These are phyloP conservation scores for Bipolaris bicolor DNA, from an alignment of 2,329 filamentous ascomycete genomes.

Conservation along the genomic window DNA sequence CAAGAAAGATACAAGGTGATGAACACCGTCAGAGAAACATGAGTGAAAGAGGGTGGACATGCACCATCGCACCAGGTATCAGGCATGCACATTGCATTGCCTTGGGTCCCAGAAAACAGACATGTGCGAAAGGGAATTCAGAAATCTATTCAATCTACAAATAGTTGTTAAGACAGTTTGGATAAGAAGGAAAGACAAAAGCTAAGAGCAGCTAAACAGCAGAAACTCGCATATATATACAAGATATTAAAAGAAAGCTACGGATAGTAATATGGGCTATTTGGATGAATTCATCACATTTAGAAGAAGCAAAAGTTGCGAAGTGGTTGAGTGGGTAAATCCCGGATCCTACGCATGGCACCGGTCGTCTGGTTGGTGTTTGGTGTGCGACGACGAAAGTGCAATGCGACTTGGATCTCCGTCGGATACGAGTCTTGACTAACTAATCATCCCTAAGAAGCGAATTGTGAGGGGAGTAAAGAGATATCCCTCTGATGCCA, in stretches of 20 bases:
- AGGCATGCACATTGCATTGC: too few species aligned
- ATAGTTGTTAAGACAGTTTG: not conserved
- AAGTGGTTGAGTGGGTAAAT: constrained; percentile 46
- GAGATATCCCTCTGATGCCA: constrained; percentile 29
- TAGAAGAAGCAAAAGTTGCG: constrained; percentile 5
- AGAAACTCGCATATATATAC: not conserved
- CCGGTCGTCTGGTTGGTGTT: constrained; percentile 9
- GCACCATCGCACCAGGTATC: too few species aligned
- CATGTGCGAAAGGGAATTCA: not conserved
- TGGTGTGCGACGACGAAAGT: not conserved
- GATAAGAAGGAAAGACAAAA: not conserved
- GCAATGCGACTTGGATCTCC: constrained; percentile 24
- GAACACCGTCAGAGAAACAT: too few species aligned
- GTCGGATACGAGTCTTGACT: constrained; percentile 52
- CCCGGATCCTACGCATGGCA: constrained; percentile 32
- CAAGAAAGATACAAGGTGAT: too few species aligned
- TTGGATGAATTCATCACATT: constrained; percentile 5
- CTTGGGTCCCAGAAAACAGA: too few species aligned
- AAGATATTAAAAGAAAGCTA: not conserved
- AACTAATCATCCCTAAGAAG: constrained; percentile 49
- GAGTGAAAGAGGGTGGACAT: too few species aligned
- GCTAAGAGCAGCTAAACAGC: not conserved
- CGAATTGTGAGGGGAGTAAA: constrained; percentile 22
- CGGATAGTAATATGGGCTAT: not conserved
- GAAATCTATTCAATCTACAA: not conserved